Evolutionary conservation across 371 early-diverging fungal species (phyloP).

Genomic region (Batrachochytrium dendrobatidis): DNA sequence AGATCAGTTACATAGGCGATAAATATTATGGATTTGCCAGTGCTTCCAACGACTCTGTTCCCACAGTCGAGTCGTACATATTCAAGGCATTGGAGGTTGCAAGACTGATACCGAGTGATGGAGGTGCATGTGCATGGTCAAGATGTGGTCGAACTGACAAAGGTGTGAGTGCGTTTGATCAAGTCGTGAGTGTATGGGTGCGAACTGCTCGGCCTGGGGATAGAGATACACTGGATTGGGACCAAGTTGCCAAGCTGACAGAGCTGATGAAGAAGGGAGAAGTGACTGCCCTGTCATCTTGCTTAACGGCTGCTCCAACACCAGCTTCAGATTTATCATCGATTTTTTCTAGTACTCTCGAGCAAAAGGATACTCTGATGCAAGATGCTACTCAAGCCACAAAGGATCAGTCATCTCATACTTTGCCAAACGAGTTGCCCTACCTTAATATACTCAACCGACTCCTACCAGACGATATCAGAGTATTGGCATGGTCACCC

Average conservation of each 20-base stretch:
- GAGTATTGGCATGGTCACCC: slow-evolving; percentile 87
- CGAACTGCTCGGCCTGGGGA: slow-evolving; percentile 52
- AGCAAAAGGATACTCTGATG: background rate
- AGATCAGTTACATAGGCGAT: slow-evolving; percentile 88
- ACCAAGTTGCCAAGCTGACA: slow-evolving; percentile 3
- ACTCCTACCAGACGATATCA: slow-evolving; percentile 79
- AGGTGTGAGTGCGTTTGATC: slow-evolving; percentile 89
- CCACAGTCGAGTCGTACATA: slow-evolving; percentile 78
- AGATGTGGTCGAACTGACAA: slow-evolving; percentile 93
- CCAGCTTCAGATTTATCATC: too few relatives aligned
- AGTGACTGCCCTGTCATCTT: background rate
- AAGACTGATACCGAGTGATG: slow-evolving; percentile 52
- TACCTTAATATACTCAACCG: slow-evolving; percentile 81
- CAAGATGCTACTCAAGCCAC: background rate
- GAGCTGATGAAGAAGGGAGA: slow-evolving; percentile 2
- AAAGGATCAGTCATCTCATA: slow-evolving; percentile 3
- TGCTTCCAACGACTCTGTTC: slow-evolving; percentile 35
- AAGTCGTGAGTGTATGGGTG: slow-evolving; percentile 79
- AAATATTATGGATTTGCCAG: slow-evolving; percentile 83
- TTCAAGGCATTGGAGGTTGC: slow-evolving; percentile 69
- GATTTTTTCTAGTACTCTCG: too few relatives aligned
- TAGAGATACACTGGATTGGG: slow-evolving; percentile 29
- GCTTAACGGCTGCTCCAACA: too few relatives aligned
- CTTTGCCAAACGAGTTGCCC: slow-evolving; percentile 52
- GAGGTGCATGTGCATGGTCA: slow-evolving; percentile 42